Evolutionary conservation across 306 rosid genomes (phyloP).

Genomic region (Vigna hirtella): DNA sequence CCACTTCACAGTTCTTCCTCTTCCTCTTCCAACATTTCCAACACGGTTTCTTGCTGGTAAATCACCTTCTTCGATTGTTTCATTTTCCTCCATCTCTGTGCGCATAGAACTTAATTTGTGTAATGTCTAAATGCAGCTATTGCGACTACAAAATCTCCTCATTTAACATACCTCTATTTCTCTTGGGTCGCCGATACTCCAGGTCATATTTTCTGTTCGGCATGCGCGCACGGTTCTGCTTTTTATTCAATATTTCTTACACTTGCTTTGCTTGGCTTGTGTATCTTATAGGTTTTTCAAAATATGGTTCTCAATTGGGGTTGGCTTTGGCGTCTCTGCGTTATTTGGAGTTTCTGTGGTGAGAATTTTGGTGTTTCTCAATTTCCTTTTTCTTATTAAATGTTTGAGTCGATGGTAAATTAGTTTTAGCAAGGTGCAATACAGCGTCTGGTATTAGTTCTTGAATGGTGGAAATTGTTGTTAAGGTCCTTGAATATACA

Average conservation of each 20-base stretch:
- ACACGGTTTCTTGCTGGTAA: slow-evolving; percentile 54
- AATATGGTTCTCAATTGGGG: slow-evolving; percentile 72
- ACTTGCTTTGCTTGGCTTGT: not conserved
- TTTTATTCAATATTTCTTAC: not conserved
- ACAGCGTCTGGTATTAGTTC: not conserved
- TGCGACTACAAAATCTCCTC: slow-evolving; percentile 62
- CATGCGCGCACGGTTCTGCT: not conserved
- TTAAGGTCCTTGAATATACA: not conserved
- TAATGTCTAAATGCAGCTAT: slow-evolving; percentile 38
- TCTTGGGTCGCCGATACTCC: slow-evolving; percentile 59
- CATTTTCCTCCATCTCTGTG: not conserved
- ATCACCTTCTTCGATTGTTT: not conserved
- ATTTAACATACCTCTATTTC: slow-evolving; percentile 64
- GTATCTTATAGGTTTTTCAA: slow-evolving; percentile 47
- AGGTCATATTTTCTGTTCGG: slow-evolving; percentile 31
- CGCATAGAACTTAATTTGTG: not conserved
- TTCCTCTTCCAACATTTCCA: slow-evolving; percentile 35
- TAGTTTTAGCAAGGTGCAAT: not conserved
- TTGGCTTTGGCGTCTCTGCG: slow-evolving; percentile 66
- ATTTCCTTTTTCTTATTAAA: not conserved
- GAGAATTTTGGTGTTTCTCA: not conserved
- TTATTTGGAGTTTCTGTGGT: slow-evolving; percentile 59
- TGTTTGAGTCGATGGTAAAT: not conserved
- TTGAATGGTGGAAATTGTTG: not conserved
- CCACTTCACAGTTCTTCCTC: slow-evolving; percentile 43